Evolutionary conservation across 352 stramenopile species (phyloP).

Genomic region (Pythium dissotocum): DNA sequence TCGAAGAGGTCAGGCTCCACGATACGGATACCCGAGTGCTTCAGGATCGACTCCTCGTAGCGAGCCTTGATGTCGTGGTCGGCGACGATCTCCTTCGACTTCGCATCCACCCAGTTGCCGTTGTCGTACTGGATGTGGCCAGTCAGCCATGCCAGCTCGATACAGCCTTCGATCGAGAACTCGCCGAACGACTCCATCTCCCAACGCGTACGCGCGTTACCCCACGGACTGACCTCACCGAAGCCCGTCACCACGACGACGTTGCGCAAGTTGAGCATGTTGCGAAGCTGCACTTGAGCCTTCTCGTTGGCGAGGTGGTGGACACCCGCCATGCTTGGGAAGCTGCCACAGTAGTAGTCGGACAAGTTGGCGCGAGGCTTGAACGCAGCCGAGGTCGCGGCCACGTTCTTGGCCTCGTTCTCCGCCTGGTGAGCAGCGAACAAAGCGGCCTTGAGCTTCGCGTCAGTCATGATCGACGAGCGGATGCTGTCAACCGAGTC

Average conservation of each 20-base stretch:
- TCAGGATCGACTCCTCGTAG: conserved; percentile 82
- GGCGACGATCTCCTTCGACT: conserved; percentile 73
- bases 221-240: conserved; percentile 86
- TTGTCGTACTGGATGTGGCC: conserved; percentile 83
- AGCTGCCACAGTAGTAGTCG: conserved; percentile 70
- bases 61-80: conserved; percentile 78
- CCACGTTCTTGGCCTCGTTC: conserved; percentile 14
- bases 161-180: conserved; percentile 88
- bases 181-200: conserved; percentile 91
- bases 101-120: conserved; percentile 82
- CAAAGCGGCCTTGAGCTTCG: conserved; percentile 52
- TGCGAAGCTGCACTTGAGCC: conserved; percentile 49
- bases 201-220: conserved; percentile 84
- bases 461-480: conserved; percentile 48
- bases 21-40: conserved; percentile 81
- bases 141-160: conserved; percentile 86
- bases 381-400: conserved; percentile 20
- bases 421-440: conserved; percentile 35
- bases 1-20: conserved; percentile 87
- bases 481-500: conserved; percentile 59
- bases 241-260: conserved; percentile 86
- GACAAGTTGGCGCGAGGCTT: conserved; percentile 67
- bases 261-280: conserved; percentile 84
- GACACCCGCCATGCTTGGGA: conserved; percentile 55
- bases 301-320: conserved; percentile 35